Conservation (phyloP, 192 early-diverging fungal species). For the Spizellomyces sp. region DNA sequence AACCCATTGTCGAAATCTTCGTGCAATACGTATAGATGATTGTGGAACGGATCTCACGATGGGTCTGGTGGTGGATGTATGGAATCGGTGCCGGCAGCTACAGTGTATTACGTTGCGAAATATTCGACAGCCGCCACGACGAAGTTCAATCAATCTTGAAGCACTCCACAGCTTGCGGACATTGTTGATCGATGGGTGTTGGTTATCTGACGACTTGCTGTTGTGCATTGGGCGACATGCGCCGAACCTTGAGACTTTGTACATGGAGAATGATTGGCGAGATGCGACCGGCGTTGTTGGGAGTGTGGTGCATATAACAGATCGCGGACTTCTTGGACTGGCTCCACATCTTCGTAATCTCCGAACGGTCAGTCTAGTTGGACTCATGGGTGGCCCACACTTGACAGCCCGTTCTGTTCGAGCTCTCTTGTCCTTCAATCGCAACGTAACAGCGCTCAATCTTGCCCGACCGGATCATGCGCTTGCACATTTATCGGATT, state of each 20-base stretch:
- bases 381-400: constrained; percentile 15
- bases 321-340: constrained; percentile 19
- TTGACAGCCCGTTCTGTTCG: constrained; percentile 13
- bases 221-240: constrained; percentile 13
- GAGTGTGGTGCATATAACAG: constrained; percentile 29
- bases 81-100: constrained; percentile 26
- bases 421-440: constrained; percentile 25
- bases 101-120: constrained; percentile 29
- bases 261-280: constrained; percentile 29
- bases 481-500: constrained; percentile 8
- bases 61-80: constrained; percentile 19
- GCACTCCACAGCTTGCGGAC: constrained; percentile 19
- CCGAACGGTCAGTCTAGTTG: constrained; percentile 26
- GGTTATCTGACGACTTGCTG: constrained; percentile 30
- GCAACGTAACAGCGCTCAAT: constrained; percentile 25
- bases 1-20: constrained; percentile 26
- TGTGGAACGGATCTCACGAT: constrained; percentile 25
- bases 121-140: constrained; percentile 20
- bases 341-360: constrained; percentile 28
- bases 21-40: constrained; percentile 28
- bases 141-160: neutral
- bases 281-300: constrained; percentile 16
- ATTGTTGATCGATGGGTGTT: constrained; percentile 34
- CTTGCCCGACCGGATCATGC: constrained; percentile 24
- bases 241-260: constrained; percentile 34